phyloP scores from a whole-genome alignment of 73 alveolate species.

The Paramecium pentaurelia region DNA sequence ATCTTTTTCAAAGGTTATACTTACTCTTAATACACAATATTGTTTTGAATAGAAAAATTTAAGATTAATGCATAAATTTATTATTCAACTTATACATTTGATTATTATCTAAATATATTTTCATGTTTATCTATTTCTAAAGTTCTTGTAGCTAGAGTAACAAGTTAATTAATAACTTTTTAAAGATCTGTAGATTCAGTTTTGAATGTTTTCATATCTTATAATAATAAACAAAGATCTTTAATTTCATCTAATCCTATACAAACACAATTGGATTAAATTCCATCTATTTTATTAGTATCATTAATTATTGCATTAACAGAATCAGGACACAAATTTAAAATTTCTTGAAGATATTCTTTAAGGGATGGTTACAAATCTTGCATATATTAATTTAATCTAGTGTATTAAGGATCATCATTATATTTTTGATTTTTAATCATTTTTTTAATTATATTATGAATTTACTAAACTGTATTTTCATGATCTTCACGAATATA shows the following conservation, averaged over 20 bases:
- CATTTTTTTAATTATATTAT: not conserved
- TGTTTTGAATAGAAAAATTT: conserved; percentile 10
- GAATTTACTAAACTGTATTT: not conserved
- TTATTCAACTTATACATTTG: not conserved
- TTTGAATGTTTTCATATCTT: not conserved
- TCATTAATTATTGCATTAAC: not conserved
- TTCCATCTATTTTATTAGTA: not conserved
- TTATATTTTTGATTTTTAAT: not conserved
- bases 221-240: not conserved
- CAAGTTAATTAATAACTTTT: not conserved
- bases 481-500: conserved; percentile 22
- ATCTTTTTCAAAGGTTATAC: not conserved
- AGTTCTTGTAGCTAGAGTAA: not conserved
- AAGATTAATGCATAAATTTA: conserved; percentile 29
- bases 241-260: not conserved
- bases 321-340: conserved; percentile 28
- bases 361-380: not conserved
- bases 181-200: not conserved
- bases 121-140: conserved; percentile 1
- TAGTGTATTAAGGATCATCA: not conserved
- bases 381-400: not conserved
- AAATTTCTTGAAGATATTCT: not conserved
- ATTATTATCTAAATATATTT: not conserved
- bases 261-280: conserved; percentile 23
- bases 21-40: not conserved